Percentiles rank a stretch among this genome's conserved stretches.
phyloP scores from a whole-genome alignment of 345 rosid species.

The Eutrema yunnanense region DNA sequence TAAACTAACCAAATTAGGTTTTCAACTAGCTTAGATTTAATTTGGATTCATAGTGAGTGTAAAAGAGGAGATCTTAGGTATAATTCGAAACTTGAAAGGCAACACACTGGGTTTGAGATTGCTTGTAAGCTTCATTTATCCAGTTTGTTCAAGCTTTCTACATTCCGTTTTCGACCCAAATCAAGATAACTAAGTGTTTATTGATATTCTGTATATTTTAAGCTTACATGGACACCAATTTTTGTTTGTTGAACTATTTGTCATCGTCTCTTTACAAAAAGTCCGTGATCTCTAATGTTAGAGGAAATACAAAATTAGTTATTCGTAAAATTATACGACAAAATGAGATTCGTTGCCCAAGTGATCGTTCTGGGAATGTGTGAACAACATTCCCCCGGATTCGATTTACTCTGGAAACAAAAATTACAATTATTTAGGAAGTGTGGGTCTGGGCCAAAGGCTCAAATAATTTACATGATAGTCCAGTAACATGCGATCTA shows the following conservation, averaged over 20 bases:
- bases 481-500: no score
- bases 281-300: not conserved
- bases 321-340: not conserved
- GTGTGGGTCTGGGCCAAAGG: no score
- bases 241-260: not conserved
- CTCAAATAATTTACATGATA: no score
- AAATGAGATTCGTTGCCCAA: not conserved
- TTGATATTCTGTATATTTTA: not conserved
- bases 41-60: not conserved
- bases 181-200: not conserved
- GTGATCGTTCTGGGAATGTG: no score
- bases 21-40: not conserved
- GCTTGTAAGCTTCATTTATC: not conserved
- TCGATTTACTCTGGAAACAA: no score
- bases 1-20: not conserved
- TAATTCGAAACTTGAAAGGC: not conserved
- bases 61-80: not conserved
- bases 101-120: not conserved
- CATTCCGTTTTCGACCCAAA: no score
- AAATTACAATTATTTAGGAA: no score
- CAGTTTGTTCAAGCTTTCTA: no score
- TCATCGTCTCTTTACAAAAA: not conserved
- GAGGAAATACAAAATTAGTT: not conserved
- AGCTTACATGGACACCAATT: not conserved
- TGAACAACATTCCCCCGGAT: no score